Percentiles rank a stretch among this genome's conserved stretches.
These are phyloP conservation scores for Gigaspora rosea DNA, from an alignment of 192 early-diverging fungal genomes.

Conservation along the genomic window DNA sequence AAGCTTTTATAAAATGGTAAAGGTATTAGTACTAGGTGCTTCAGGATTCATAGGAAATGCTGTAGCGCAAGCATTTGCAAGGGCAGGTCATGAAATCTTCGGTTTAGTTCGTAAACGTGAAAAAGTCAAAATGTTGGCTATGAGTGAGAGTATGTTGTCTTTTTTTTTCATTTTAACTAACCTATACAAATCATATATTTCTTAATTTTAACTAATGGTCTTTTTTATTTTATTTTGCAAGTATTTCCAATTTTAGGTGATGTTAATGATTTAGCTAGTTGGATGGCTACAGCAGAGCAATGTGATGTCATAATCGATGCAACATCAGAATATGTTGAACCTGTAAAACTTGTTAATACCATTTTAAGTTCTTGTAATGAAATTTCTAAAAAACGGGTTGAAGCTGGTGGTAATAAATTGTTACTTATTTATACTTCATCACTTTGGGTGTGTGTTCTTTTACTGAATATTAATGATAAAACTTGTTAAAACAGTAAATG, in stretches of 20 bases:
- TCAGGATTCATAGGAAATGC: slow-evolving; percentile 42
- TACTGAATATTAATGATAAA: not conserved
- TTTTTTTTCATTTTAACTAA: not conserved
- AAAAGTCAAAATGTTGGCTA: slow-evolving; percentile 30
- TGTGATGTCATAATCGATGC: slow-evolving; percentile 40
- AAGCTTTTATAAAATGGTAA: slow-evolving; percentile 33
- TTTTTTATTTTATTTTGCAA: not conserved
- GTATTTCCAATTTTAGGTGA: slow-evolving; percentile 33
- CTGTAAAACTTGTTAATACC: slow-evolving; percentile 9
- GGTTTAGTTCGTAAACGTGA: slow-evolving; percentile 34
- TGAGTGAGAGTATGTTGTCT: slow-evolving; percentile 33
- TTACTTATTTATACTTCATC: slow-evolving; percentile 42
- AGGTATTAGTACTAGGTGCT: slow-evolving; percentile 46
- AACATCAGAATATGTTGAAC: slow-evolving; percentile 22
- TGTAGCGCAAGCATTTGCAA: slow-evolving; percentile 39
- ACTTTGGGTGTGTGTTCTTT: slow-evolving; percentile 33
- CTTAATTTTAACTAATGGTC: not conserved
- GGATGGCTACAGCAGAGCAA: slow-evolving; percentile 24
- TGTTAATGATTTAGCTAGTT: slow-evolving; percentile 15
- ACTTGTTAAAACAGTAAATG: no score
- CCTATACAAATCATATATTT: not conserved
- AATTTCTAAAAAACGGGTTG: slow-evolving; percentile 35
- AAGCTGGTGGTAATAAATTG: slow-evolving; percentile 19
- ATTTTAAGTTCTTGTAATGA: slow-evolving; percentile 33
- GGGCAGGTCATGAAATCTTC: slow-evolving; percentile 40